Base-by-base conservation (phyloP, 805 yeast genomes). In the Kazachstania taianensis region DNA sequence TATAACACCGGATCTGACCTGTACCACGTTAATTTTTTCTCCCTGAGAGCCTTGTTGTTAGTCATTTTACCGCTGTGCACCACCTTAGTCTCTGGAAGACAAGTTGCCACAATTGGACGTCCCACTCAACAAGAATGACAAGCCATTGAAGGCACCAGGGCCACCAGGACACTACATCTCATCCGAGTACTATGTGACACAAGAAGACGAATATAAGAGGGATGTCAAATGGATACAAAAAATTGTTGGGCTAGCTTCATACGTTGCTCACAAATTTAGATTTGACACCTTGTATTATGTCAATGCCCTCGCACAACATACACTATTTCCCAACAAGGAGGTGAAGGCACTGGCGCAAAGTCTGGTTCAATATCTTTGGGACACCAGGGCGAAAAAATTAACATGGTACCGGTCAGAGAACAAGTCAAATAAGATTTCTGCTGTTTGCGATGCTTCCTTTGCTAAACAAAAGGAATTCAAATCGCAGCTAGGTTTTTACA, bases 201-300 rank as follows among this genome's bases (percentile, higher is more conserved):
- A 16, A 5, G 6, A 7, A 19, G 16, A 18, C 7, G 15, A 7
- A 17, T 39, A 31, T 20, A 29, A 37, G 3, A 36, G 12, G 18
- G 29, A 29, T 16, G 41, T 42, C 3, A 16, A 23, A 18, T 30
- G 37, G 36, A 26, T 38, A 32, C 39, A 36, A 29, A 32, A 32
- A 24, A 28, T 35, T 9, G 32, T 31, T 13, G 42, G 39, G 15
- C 30, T 28, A 13, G 37, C 39, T 25, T 39, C 42, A 5, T 41
- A 41, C 26, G 42, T 39, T 12, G 36, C 34, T 1, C 30, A 33
- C 20, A 42, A 40, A 13, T 35, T 30, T 30, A 22, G 41, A 24
- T 40, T 33, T 25, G 43, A 42, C 12, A 16, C 35, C 2, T 23
- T 38, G 13, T 40, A 40, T 32, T 40, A 42, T 26, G 35, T 40